A percentile compares a stretch with the other conserved stretches of the same genome.
phyloP scores from a whole-genome alignment of 192 early-diverging fungal genomes.

The Funneliformis mosseae region DNA sequence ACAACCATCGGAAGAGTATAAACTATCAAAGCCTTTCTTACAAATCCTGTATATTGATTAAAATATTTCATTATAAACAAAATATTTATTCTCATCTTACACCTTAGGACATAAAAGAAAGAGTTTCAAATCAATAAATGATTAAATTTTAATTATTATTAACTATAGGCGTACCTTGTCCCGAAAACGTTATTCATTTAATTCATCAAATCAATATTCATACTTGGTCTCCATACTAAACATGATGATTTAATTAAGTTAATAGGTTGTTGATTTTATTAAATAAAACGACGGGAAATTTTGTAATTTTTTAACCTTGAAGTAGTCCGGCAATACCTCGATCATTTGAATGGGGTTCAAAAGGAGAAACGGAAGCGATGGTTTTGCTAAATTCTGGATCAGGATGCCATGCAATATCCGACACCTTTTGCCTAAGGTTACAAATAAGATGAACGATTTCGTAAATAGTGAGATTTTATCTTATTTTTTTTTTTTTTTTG shows the following conservation, averaged over 20 bases:
- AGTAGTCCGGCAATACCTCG: not conserved
- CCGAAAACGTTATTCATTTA: not conserved
- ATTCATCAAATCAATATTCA: not conserved
- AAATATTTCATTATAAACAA: too few species aligned
- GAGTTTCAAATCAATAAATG: not conserved
- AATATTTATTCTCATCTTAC: too few species aligned
- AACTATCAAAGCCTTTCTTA: not conserved
- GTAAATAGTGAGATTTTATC: not conserved
- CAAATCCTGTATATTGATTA: too few species aligned
- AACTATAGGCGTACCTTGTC: not conserved
- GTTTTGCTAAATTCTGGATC: not conserved
- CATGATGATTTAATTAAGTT: not conserved
- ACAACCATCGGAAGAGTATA: not conserved
- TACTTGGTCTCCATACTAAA: not conserved
- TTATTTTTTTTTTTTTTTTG: too few species aligned
- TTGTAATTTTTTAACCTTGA: not conserved
- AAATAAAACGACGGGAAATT: not conserved
- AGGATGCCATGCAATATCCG: conserved; percentile 25
- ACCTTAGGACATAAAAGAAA: too few species aligned
- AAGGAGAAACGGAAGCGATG: conserved; percentile 8
- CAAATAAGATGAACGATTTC: not conserved
- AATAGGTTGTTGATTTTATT: too few species aligned
- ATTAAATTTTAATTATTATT: not conserved
- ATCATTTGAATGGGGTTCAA: not conserved
- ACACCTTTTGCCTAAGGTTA: not conserved